phyloP scores from a whole-genome alignment of 2,329 filamentous ascomycete genomes.

The Pyrenophora seminiperda region DNA sequence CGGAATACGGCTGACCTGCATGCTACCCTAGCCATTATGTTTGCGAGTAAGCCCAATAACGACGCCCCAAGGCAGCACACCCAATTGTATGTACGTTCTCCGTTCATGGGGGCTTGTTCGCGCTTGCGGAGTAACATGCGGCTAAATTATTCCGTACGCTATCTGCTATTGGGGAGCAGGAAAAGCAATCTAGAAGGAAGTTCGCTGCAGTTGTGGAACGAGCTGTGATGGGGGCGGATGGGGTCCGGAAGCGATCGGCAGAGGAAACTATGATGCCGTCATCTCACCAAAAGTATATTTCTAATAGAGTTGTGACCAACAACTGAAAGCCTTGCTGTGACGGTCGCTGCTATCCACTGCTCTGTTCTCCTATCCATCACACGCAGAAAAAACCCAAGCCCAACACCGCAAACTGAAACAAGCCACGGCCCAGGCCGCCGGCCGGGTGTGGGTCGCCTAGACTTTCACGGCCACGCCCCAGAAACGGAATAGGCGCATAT shows the following conservation, averaged over 20 bases:
- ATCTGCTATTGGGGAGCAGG: not conserved
- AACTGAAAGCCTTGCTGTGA: not conserved
- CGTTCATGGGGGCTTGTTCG: slow-evolving; percentile 4
- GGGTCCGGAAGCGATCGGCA: not conserved
- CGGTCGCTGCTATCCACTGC: too few relatives aligned
- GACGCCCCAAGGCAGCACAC: not conserved
- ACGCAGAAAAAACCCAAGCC: slow-evolving; percentile 2
- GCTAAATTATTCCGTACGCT: too few relatives aligned
- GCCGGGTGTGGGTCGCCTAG: slow-evolving; percentile 4
- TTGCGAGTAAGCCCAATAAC: slow-evolving; percentile 1
- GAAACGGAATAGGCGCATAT: slow-evolving; percentile 12
- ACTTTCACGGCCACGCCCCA: slow-evolving; percentile 4
- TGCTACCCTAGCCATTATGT: not conserved
- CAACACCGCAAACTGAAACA: slow-evolving; percentile 13
- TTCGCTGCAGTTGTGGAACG: not conserved
- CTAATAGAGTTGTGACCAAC: slow-evolving; percentile 1
- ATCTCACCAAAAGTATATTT: not conserved
- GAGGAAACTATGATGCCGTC: not conserved
- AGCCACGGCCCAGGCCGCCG: slow-evolving; percentile 10
- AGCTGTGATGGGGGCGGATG: too few relatives aligned
- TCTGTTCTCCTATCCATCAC: slow-evolving; percentile 9
- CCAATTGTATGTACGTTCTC: slow-evolving; percentile 5
- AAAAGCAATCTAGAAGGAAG: slow-evolving; percentile 3
- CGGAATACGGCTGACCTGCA: slow-evolving; percentile 12
- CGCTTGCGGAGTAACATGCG: not conserved